Evolutionary conservation across 345 rosid genomes (phyloP), one percentile per base, ranked within the genome.

Genomic region (Lepidium aucheri): DNA sequence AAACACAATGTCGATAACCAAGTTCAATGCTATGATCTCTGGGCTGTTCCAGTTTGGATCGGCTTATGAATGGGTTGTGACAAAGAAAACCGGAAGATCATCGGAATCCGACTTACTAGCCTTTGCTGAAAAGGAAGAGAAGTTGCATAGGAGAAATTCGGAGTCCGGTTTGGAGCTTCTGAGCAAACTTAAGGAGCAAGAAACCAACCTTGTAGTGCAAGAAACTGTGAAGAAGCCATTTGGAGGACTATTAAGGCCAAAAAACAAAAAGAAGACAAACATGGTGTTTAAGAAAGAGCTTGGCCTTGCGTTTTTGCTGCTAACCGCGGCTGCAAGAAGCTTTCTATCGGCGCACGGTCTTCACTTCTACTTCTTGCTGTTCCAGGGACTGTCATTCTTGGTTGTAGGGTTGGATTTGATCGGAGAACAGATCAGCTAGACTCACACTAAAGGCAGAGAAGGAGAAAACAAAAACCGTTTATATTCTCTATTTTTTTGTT

Each of bases 21-120:
- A 91, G 69, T 91, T 91, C 88, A 88, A 91, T 2, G 97, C 97
- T 71, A 91, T 88, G 97, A 70, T 91, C 16, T 91, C 97, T 1
- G 97, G 97, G 43, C 70, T 91, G 11, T 91, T 91, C 53, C 96
- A 88, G 82, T 89, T 91, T 0, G 97, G 97, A 39, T 85, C 91
- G 24, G 94, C 97, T 8, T 88, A 91, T 4, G 96, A 91, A 52
- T 88, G 91, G 96, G 88, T 86, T 3, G 97, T 91, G 47, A 88
- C 97, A 5, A 88, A 91, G 76, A 91, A 91, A 62, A 86, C 91
- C 1, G 97, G 97, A 4, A 77, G 96, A 72, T 81, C 97, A 50
- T 91, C 97, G 0, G 97, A 91, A 46, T 86, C 96, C 0, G 94
- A 91, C 58, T 70, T 91, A 14, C 7, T 88, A 53, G 96, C 96